Evolutionary conservation across 176 grass and related monocot species (phyloP), one percentile per base, ranked within the genome.

Genomic region (Pontederia paniculata): DNA sequence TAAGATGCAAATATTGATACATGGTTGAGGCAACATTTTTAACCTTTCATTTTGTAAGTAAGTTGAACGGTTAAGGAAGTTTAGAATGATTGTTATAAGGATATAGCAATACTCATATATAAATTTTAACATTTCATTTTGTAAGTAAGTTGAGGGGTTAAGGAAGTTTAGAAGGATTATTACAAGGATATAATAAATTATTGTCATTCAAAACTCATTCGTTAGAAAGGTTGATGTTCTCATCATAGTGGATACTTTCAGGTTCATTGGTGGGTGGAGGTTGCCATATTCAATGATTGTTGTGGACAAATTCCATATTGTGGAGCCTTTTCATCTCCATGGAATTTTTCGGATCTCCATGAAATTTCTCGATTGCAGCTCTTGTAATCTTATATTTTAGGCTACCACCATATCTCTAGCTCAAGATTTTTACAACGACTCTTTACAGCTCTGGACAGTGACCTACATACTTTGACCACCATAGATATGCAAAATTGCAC

Each of bases 341-440:
- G 23, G 23, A 44, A 62, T 21, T 63, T 17, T 72, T 65, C 15
- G 54, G 48, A 52, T 55, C 72, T 1, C 48, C 63, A 66, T 86
- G 90, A 67, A 89, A 45, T 82, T 67, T 69, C 76, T 96, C 90
- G 0, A 85, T 81, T 19, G 89, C 12, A 54, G 45, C 59, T 10
- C 62, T 65, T 23, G 77, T 61, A 0, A 89, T 69, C 17, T 78
- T 86, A 67, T 89, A 86, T 44, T 77, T 78, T 9, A 62, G 37
- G 13, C 67, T 68, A 44, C 90, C 85, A 18, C 78, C 70, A 70
- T 81, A 89, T 10, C 82, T 72, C 73, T 89, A 85, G 64, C 74
- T 86, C 13, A 96, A 60, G 58, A 89, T 63, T 22, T 52, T 56
- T 0, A 42, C 48, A 1, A 82, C 85, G 9, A 96, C 20, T 68